Evolutionary conservation across 1,284 basidiomycete genomes (phyloP).

Genomic region (Microbotryomycetes sp.): DNA sequence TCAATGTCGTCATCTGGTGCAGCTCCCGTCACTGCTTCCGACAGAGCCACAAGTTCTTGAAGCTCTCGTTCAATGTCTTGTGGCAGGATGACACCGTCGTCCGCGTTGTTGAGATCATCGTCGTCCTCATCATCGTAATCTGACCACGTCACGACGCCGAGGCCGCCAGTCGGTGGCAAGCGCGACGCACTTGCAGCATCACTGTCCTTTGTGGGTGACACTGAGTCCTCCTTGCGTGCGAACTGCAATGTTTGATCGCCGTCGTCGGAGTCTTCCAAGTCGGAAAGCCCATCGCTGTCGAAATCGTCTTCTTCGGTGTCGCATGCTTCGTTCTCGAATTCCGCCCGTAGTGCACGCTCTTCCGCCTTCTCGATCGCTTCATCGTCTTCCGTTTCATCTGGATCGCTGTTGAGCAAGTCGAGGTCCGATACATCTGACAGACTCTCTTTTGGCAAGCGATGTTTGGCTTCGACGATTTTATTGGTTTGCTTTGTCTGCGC

Average conservation of each 20-base stretch:
- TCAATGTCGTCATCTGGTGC: constrained; percentile 18
- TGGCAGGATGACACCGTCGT: constrained; percentile 2
- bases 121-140: constrained; percentile 28
- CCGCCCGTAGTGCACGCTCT: constrained; percentile 28
- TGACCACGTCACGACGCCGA: constrained; percentile 30
- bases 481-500: background rate
- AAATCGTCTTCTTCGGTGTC: constrained; percentile 15
- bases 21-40: constrained; percentile 30
- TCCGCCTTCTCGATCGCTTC: constrained; percentile 25
- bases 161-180: constrained; percentile 23
- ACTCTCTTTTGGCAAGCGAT: constrained; percentile 1
- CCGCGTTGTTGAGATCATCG: constrained; percentile 5
- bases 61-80: constrained; percentile 25
- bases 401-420: constrained; percentile 5
- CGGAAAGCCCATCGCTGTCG: background rate
- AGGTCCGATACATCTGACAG: constrained; percentile 16
- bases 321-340: constrained; percentile 11
- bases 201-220: background rate
- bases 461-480: background rate
- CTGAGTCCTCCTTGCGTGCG: background rate
- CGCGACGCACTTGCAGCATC: constrained; percentile 16
- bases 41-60: constrained; percentile 25
- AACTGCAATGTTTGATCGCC: constrained; percentile 12
- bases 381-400: constrained; percentile 6
- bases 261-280: constrained; percentile 2